phyloP scores from a whole-genome alignment of 257 asterid genomes.

The Cordia subcordata region DNA sequence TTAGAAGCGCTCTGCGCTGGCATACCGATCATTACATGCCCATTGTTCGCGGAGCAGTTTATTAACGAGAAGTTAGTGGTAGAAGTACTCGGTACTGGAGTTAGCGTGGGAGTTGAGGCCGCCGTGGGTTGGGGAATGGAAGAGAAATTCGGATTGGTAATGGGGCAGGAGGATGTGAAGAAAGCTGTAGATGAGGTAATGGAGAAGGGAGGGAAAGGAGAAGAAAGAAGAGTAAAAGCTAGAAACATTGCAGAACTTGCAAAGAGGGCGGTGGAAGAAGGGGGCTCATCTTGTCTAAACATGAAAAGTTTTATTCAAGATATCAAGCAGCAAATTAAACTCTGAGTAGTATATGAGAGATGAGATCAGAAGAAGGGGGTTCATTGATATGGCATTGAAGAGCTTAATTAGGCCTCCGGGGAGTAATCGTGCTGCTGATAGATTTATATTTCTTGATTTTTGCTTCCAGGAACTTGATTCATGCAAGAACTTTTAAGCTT shows the following conservation, averaged over 20 bases:
- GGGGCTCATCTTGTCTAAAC: constrained; percentile 45
- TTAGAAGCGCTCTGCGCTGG: constrained; percentile 69
- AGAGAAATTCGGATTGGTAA: constrained; percentile 54
- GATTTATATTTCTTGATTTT: too few species aligned
- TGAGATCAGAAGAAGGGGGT: not conserved
- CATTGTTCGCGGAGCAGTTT: constrained; percentile 78
- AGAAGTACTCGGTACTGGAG: constrained; percentile 46
- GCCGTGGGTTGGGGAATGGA: constrained; percentile 78
- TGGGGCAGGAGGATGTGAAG: constrained; percentile 36
- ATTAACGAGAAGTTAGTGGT: constrained; percentile 59
- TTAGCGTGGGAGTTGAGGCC: constrained; percentile 60
- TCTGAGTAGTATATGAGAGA: not conserved
- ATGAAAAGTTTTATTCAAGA: constrained; percentile 42
- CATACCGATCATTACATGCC: constrained; percentile 74
- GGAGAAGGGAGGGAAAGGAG: constrained; percentile 39
- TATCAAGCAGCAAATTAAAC: constrained; percentile 15
- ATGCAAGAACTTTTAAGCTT: too few species aligned
- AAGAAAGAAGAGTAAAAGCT: constrained; percentile 34
- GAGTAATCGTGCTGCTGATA: too few species aligned
- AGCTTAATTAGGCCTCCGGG: too few species aligned
- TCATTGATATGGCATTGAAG: too few species aligned
- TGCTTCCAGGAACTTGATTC: too few species aligned
- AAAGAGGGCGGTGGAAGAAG: constrained; percentile 29
- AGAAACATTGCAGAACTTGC: constrained; percentile 36
- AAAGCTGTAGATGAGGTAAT: constrained; percentile 39